These are phyloP conservation scores for Micractinium sp. DNA, from an alignment of 139 green algal genomes.

Conservation along the genomic window DNA sequence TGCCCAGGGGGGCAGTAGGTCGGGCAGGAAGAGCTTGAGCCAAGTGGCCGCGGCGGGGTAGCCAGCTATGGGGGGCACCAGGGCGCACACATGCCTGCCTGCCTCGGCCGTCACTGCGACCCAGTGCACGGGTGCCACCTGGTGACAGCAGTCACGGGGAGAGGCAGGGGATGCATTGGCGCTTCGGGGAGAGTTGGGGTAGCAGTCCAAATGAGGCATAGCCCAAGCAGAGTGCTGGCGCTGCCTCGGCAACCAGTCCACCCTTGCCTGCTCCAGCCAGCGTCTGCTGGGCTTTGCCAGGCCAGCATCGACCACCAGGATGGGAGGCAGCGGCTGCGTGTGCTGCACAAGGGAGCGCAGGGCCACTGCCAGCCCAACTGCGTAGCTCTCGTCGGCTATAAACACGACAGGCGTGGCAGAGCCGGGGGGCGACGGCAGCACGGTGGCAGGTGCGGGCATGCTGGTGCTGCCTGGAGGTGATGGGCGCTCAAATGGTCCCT, in stretches of 20 bases:
- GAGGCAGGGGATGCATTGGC: too few species aligned
- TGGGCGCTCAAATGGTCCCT: too few species aligned
- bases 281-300: background rate
- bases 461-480: too few species aligned
- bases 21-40: background rate
- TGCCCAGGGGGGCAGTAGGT: background rate
- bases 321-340: background rate
- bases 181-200: background rate
- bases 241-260: background rate
- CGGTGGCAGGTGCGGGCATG: too few species aligned
- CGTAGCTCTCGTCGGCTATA: background rate
- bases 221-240: background rate
- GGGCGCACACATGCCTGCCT: background rate
- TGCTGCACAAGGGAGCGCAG: background rate
- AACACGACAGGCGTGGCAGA: background rate
- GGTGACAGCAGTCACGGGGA: background rate
- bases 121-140: background rate
- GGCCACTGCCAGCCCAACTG: background rate
- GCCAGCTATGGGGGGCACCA: background rate
- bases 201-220: background rate
- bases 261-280: background rate
- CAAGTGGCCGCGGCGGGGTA: background rate
- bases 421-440: too few species aligned
- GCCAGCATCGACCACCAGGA: constrained; percentile 2
- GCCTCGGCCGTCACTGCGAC: background rate